phyloP scores from a whole-genome alignment of 2,329 filamentous ascomycete species.

The Alternaria ventricosa region DNA sequence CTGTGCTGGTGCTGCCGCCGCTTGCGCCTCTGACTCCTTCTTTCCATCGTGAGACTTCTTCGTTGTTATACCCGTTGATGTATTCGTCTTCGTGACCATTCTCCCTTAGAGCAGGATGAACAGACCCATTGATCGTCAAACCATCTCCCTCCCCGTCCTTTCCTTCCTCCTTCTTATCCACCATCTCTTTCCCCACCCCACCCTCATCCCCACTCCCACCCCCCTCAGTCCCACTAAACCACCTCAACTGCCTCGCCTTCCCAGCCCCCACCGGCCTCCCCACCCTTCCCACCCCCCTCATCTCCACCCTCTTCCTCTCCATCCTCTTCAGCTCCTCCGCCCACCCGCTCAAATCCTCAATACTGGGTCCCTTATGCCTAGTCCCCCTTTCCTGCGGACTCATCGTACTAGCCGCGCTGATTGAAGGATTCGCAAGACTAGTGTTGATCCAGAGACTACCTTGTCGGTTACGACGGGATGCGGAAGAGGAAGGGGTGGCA shows the following conservation, averaged over 20 bases:
- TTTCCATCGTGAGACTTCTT: too few relatives aligned
- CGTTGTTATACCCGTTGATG: too few relatives aligned
- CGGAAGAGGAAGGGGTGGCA: not conserved
- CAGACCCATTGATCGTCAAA: not conserved
- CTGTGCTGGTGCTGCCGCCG: not conserved
- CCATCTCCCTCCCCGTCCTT: not conserved
- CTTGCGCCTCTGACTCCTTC: not conserved
- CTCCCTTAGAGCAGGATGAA: not conserved
- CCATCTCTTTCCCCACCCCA: not conserved
- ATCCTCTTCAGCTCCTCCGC: slow-evolving; percentile 14
- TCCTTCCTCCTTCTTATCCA: not conserved
- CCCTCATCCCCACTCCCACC: fast-evolving
- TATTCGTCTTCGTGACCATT: not conserved
- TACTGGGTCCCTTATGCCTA: slow-evolving; percentile 5
- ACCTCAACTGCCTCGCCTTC: not conserved
- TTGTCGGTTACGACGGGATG: not conserved
- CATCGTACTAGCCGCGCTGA: not conserved
- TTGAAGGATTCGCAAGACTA: not conserved
- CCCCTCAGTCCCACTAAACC: not conserved
- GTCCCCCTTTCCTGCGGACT: not conserved
- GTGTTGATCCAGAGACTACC: not conserved
- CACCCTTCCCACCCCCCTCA: not conserved
- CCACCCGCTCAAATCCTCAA: slow-evolving; percentile 8
- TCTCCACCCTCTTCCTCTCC: slow-evolving; percentile 5
- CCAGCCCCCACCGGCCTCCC: not conserved